A percentile compares a stretch with the other conserved stretches of the same genome.
phyloP scores from a whole-genome alignment of 345 rosid genomes.

The Eucalyptus polybractea region DNA sequence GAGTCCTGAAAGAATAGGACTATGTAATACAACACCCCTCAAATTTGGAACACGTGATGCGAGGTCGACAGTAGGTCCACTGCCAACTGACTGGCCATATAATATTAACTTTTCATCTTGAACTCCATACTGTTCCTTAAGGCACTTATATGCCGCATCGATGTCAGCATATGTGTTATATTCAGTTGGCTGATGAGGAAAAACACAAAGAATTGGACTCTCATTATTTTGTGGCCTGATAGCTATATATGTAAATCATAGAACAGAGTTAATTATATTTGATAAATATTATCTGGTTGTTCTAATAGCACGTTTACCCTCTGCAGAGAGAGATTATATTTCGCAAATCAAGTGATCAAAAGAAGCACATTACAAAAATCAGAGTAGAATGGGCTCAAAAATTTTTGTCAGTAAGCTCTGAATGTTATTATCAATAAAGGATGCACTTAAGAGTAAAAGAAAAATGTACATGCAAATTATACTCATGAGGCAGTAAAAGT shows the following conservation, averaged over 20 bases:
- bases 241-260: background rate
- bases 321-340: background rate
- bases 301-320: background rate
- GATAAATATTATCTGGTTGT: background rate
- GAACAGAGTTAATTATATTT: background rate
- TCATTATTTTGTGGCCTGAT: background rate
- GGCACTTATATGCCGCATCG: constrained; percentile 77
- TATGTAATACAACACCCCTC: constrained; percentile 76
- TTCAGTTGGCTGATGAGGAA: constrained; percentile 62
- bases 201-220: background rate
- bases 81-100: constrained; percentile 97
- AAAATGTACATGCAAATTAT: background rate
- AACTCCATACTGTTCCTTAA: constrained; percentile 74
- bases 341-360: background rate
- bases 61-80: constrained; percentile 94
- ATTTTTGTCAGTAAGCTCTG: background rate
- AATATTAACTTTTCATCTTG: constrained; percentile 81
- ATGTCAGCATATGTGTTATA: constrained; percentile 90
- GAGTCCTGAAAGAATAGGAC: constrained; percentile 88
- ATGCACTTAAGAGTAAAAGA: background rate
- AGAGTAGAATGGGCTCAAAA: background rate
- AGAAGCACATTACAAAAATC: background rate
- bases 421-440: background rate
- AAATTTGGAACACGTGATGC: constrained; percentile 75
- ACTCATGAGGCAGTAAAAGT: background rate